Base-by-base conservation (phyloP, 2,329 filamentous ascomycete species). In the Sporothrix euskadiensis region DNA sequence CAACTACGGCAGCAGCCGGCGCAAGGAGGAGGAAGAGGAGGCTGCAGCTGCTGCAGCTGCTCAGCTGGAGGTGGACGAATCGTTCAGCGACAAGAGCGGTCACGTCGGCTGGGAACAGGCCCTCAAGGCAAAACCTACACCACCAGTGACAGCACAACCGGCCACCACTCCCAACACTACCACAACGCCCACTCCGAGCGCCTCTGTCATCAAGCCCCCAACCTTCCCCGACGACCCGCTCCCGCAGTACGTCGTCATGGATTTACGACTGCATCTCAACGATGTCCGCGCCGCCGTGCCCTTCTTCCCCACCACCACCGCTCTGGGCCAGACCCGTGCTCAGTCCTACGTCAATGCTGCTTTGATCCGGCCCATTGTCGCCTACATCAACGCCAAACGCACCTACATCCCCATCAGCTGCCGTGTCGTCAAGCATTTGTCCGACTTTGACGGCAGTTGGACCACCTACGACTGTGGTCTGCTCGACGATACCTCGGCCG, bases 321-420 rank as follows among this genome's bases (percentile, higher is more conserved):
- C 73, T 26, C 73, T 77, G 2, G 76, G 76, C 63, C 77, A 79
- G 71, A 97, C 92, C 1, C 91, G 89, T 19, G 92, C 98, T 79
- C 88, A 98, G 68, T 97, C 94, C 0, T 99, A 98, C 81, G 92
- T 98, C 78, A 98, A 98, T 82, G 97, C 97, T 81, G 94, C 96
- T 1, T 89, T 98, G 4, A 93, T 98, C 49, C 90, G 96, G 4
- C 96, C 96, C 19, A 99, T 99, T 75, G 94, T 99, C 56, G 96
- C 96, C 7, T 99, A 98, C 81, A 98, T 99, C 83, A 99, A 99
- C 82, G 93, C 94, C 57, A 93, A 94, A 81, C 91, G 91, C 79
- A 97, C 95, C 0, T 98, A 97, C 79, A 98, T 99, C 59, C 96
- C 96, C 35, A 94, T 99, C 78, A 92, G 91, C 78, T 98, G 96